These are phyloP conservation scores for Mycocentrospora acerina DNA, from an alignment of 2,329 filamentous ascomycete genomes.

Conservation along the genomic window DNA sequence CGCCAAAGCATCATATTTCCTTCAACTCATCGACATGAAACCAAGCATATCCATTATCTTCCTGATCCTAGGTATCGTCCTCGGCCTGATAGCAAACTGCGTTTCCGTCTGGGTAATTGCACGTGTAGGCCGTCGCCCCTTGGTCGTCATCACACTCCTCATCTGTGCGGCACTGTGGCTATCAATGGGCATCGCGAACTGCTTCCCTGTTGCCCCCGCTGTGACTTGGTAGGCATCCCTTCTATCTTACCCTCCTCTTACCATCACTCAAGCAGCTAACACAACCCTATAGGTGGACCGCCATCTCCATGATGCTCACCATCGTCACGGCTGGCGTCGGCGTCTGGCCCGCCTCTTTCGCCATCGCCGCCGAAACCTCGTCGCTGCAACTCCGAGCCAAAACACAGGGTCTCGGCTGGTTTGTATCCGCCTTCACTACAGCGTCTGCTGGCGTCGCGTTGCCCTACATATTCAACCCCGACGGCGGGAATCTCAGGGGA, in stretches of 20 bases:
- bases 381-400: slow-evolving; percentile 49
- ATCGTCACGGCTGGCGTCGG: slow-evolving; percentile 47
- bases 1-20: slow-evolving; percentile 39
- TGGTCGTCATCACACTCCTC: slow-evolving; percentile 42
- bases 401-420: slow-evolving; percentile 49
- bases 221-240: slow-evolving; percentile 43
- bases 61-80: slow-evolving; percentile 49
- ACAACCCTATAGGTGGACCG: slow-evolving; percentile 40
- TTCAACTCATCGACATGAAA: slow-evolving; percentile 36
- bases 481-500: slow-evolving; percentile 44
- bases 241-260: background rate
- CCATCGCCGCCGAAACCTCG: slow-evolving; percentile 48
- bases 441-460: slow-evolving; percentile 50
- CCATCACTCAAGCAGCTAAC: background rate
- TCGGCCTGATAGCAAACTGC: slow-evolving; percentile 50
- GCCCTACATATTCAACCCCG: slow-evolving; percentile 55
- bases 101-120: slow-evolving; percentile 49
- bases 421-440: slow-evolving; percentile 44
- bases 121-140: slow-evolving; percentile 43
- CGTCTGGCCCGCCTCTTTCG: slow-evolving; percentile 49
- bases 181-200: slow-evolving; percentile 52
- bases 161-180: slow-evolving; percentile 45
- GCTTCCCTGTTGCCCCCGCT: slow-evolving; percentile 39
- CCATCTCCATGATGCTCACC: slow-evolving; percentile 46
- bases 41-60: slow-evolving; percentile 43